phyloP scores from a whole-genome alignment of 768 basidiomycete species.

The Termitomyces sp. region DNA sequence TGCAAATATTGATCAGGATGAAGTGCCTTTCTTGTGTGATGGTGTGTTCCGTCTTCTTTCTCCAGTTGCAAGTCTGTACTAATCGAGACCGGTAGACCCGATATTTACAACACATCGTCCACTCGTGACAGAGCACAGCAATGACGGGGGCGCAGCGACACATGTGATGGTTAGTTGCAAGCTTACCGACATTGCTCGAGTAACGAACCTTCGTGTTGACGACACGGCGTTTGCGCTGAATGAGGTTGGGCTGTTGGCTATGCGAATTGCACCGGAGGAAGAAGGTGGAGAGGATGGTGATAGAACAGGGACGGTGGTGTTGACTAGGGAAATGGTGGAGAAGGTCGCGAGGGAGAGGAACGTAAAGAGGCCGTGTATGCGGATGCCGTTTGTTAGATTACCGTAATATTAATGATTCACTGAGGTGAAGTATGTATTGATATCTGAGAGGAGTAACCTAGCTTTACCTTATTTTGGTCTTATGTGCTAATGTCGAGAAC shows the following conservation, averaged over 20 bases:
- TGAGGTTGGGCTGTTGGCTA: slow-evolving; percentile 72
- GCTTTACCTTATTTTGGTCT: not conserved
- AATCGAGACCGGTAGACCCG: slow-evolving; percentile 35
- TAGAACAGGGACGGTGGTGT: slow-evolving; percentile 33
- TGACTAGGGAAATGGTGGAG: slow-evolving; percentile 37
- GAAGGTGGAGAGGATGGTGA: slow-evolving; percentile 22
- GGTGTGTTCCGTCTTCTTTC: slow-evolving; percentile 24
- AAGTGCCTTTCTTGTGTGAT: slow-evolving; percentile 32
- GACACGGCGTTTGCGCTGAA: slow-evolving; percentile 88
- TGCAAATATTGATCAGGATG: slow-evolving; percentile 23
- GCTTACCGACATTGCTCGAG: slow-evolving; percentile 72
- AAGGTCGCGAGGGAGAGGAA: slow-evolving; percentile 63
- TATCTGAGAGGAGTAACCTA: not conserved
- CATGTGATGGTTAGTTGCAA: slow-evolving; percentile 69
- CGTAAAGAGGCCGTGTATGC: slow-evolving; percentile 70
- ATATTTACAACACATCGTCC: slow-evolving; percentile 50
- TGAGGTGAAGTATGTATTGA: not conserved
- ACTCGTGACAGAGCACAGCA: slow-evolving; percentile 53
- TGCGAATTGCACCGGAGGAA: slow-evolving; percentile 30
- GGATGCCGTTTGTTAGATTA: slow-evolving; percentile 53
- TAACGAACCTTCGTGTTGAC: slow-evolving; percentile 78
- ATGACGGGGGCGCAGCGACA: slow-evolving; percentile 67
- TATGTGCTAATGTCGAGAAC: no score
- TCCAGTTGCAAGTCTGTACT: not conserved
- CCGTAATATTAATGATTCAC: slow-evolving; percentile 37